A percentile compares a stretch with the other conserved stretches of the same genome.
phyloP scores from a whole-genome alignment of 805 yeast genomes.

The Saccharomycopsis sp. region DNA sequence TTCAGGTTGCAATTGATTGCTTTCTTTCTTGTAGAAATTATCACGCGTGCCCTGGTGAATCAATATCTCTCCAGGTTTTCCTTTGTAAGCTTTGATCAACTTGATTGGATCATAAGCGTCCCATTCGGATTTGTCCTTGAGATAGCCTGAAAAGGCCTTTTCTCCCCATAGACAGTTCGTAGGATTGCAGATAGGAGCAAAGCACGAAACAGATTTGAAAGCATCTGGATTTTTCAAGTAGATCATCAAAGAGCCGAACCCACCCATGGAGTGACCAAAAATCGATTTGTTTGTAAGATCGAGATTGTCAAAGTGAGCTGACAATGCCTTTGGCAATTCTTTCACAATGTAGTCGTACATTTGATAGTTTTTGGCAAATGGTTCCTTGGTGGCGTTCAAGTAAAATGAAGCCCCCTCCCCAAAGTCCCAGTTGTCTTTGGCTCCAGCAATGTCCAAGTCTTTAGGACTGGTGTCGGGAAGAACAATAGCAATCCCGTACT shows the following conservation, averaged over 20 bases:
- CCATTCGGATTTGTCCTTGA: constrained; percentile 61
- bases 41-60: constrained; percentile 82
- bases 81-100: constrained; percentile 51
- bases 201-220: constrained; percentile 79
- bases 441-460: constrained; percentile 72
- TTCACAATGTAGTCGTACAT: constrained; percentile 80
- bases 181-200: constrained; percentile 87
- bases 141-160: constrained; percentile 73
- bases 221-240: constrained; percentile 57
- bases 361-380: constrained; percentile 65
- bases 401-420: constrained; percentile 97
- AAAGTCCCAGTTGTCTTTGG: constrained; percentile 78
- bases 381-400: constrained; percentile 70
- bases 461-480: constrained; percentile 98
- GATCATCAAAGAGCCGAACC: constrained; percentile 82
- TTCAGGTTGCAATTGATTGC: constrained; percentile 67
- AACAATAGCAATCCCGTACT: constrained; percentile 79
- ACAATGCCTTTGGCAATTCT: constrained; percentile 57
- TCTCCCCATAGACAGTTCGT: constrained; percentile 77
- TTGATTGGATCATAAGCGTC: constrained; percentile 75
- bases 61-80: constrained; percentile 50
- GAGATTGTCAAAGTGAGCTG: constrained; percentile 37
- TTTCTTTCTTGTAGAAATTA: constrained; percentile 44
- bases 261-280: constrained; percentile 99
- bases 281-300: constrained; percentile 59